Evolutionary conservation across 495 filamentous ascomycete genomes (phyloP), one percentile per base, ranked within the genome.

Genomic region (Aspergillus egyptiacus): DNA sequence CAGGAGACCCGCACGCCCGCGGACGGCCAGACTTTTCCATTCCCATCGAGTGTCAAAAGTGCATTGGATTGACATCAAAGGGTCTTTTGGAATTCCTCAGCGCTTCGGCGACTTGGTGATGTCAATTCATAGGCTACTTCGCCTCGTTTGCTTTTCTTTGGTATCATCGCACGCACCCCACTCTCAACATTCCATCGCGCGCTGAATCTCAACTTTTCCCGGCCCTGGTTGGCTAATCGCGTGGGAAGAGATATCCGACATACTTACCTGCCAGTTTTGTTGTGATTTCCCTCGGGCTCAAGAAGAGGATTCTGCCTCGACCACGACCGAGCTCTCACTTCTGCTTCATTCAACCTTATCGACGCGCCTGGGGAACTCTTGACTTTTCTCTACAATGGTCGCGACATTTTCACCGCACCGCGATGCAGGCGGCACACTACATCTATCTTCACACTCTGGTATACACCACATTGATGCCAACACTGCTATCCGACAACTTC

Each of bases 391-490:
- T 41, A 63, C 57, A 51, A 78, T 79, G 74, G 74, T 76, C 51
- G 72, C 69, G 38, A 75, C 74, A 35, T 75, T 72, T 56, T 76
- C 76, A 54, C 71, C 76, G 42, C 75, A 76, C 58, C 70, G 74
- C 51, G 76, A 79, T 66, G 81, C 83, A 49, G 86, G 87, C 55
- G 84, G 85, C 50, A 89, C 87, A 34, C 72, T 94, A 45, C 87
- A 91, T 59, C 75, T 91, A 3, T 79, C 86, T 42, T 91, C 90
- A 24, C 90, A 89, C 40, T 88, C 85, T 20, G 85, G 87, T 54
- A 79, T 83, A 47, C 84, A 87, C 56, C 81, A 84, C 69, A 83
- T 88, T 56, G 86, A 91, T 67, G 79, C 87, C 4, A 82, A 79
- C 55, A 80, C 86, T 18, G 80, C 86, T 13, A 84, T 94, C 42